Base-by-base conservation (phyloP, 345 rosid species). In the Laguncularia racemosa region DNA sequence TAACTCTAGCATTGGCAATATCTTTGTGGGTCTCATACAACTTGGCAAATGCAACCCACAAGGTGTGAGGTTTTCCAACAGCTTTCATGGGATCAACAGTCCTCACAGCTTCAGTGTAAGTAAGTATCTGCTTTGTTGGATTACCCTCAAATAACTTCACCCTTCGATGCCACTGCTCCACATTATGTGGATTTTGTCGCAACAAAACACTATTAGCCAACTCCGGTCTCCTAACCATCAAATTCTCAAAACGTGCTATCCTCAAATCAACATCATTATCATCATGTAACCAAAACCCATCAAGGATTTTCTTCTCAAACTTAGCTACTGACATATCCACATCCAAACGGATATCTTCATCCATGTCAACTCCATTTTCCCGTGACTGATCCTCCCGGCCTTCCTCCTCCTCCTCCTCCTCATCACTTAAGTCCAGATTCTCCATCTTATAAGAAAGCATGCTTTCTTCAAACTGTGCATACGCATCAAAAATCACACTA, bases 131-230 rank as follows among this genome's bases (percentile, higher is more conserved):
- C 72, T 77, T 90, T 2, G 84, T 80, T 46, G 99, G 95, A 50
- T 87, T 80, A 52, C 89, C 96, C 62, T 85, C 96, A 66, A 93
- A 93, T 44, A 93, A 74, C 82, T 82, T 87, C 38, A 89, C 96
- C 66, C 99, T 82, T 20, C 97, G 77, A 63, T 89, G 97, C 96
- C 99, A 93, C 45, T 93, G 99, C 57, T 93, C 99, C 66, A 93
- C 96, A 62, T 93, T 89, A 76, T 93, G 99, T 4, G 99, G 99
- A 76, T 93, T 93, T 63, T 89, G 97, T 57, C 97, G 79, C 55
- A 93, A 66, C 60, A 93, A 95, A 16, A 93, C 97, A 62, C 97
- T 87, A 57, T 89, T 93, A 13, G 99, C 96, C 57, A 93, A 60
- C 65, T 87, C 97, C 5, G 95, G 95, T 57, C 99, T 82, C 72